A percentile compares a stretch with the other conserved stretches of the same genome.
These are phyloP conservation scores for Colletotrichum lupini DNA, from an alignment of 2,329 filamentous ascomycete genomes.

Conservation along the genomic window DNA sequence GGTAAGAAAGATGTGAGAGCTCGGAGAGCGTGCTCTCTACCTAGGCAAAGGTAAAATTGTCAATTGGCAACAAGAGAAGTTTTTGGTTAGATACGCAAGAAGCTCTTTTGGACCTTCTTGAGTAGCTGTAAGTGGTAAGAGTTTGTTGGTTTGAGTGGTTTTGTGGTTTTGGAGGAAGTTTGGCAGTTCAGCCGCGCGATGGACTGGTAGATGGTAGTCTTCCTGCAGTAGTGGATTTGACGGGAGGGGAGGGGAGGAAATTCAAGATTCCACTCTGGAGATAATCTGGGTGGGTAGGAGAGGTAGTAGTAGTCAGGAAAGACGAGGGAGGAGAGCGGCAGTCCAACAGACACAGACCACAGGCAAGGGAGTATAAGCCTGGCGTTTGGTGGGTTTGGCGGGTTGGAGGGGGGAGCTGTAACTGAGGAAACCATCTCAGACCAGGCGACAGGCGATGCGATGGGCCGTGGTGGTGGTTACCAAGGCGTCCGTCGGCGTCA, in stretches of 20 bases:
- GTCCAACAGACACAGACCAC: conserved; percentile 3
- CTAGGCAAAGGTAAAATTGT: conserved; percentile 35
- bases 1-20: conserved; percentile 29
- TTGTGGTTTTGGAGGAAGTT: neutral
- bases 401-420: conserved; percentile 30
- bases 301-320: conserved; percentile 13
- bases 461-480: conserved; percentile 37
- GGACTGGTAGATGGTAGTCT: conserved; percentile 27
- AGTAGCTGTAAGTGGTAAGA: conserved; percentile 3
- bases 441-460: conserved; percentile 18
- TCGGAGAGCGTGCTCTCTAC: conserved; percentile 27
- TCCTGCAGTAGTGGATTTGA: conserved; percentile 34
- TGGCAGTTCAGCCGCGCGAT: conserved; percentile 13
- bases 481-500: conserved; percentile 35
- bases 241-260: conserved; percentile 33
- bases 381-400: neutral
- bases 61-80: conserved; percentile 27
- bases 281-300: conserved; percentile 32
- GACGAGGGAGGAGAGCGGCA: conserved; percentile 11
- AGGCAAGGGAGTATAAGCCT: conserved; percentile 29
- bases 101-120: conserved; percentile 16
- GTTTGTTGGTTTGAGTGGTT: neutral
- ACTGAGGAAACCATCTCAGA: conserved; percentile 40
- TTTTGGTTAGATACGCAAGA: conserved; percentile 18
- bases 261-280: conserved; percentile 37